Conservation (phyloP, 1,284 basidiomycete genomes). For the Thelephora terrestris region DNA sequence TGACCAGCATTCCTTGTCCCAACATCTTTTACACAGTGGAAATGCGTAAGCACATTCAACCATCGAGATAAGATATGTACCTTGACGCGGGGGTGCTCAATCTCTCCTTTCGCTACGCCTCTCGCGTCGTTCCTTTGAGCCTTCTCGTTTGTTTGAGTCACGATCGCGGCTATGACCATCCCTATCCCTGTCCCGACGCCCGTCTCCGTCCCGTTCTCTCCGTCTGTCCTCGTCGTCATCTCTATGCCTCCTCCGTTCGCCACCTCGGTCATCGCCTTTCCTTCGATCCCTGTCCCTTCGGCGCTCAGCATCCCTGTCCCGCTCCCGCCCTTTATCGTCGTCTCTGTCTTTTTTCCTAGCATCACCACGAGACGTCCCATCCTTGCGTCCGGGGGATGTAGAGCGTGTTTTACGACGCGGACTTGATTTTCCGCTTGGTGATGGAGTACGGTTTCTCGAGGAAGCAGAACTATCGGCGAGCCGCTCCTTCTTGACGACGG, state of each 20-base stretch:
- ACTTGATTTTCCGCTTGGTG: conserved; percentile 16
- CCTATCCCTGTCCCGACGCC: conserved; percentile 1
- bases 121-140: conserved; percentile 7
- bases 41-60: too few species aligned
- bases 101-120: not conserved
- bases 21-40: too few species aligned
- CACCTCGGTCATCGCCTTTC: conserved; percentile 1
- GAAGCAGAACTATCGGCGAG: conserved; percentile 18
- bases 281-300: conserved; percentile 11
- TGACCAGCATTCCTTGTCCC: too few species aligned
- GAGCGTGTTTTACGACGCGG: conserved; percentile 20
- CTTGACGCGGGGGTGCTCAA: too few species aligned
- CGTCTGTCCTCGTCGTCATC: conserved; percentile 6
- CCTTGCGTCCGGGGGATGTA: conserved; percentile 20
- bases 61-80: too few species aligned
- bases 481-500: conserved; percentile 55
- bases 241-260: conserved; percentile 9
- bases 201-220: not conserved
- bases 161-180: conserved; percentile 1
- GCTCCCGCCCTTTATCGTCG: conserved; percentile 17
- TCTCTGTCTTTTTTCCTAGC: conserved; percentile 20
- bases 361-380: conserved; percentile 19
- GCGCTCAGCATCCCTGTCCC: conserved; percentile 19
- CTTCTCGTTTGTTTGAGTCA: conserved; percentile 23
- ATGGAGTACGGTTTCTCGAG: conserved; percentile 13